Percentiles rank a stretch among this genome's conserved stretches.
These are phyloP conservation scores for Podospora sp. DNA, from an alignment of 495 filamentous ascomycete species.

Conservation along the genomic window DNA sequence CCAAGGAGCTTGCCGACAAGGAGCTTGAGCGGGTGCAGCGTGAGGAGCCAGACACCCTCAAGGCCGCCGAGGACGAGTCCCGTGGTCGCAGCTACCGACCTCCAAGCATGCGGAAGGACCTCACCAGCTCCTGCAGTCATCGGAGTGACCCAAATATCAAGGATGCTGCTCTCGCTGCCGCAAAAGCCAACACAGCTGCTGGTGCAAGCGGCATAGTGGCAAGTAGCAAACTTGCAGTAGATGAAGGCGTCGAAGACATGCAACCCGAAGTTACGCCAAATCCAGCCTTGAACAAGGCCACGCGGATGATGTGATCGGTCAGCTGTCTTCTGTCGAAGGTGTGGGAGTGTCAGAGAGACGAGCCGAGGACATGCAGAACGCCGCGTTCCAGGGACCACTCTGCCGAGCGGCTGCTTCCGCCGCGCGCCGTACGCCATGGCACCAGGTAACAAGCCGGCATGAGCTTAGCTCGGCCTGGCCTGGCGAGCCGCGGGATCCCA, in stretches of 20 bases:
- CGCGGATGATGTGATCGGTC: conserved; percentile 20
- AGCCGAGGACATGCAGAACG: conserved; percentile 1
- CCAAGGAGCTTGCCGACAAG: conserved; percentile 59
- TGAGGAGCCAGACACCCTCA: conserved; percentile 36
- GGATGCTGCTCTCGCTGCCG: conserved; percentile 17
- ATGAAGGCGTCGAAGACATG: conserved; percentile 46
- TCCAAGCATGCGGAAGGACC: conserved; percentile 37
- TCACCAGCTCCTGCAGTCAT: conserved; percentile 10
- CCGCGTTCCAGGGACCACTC: background rate
- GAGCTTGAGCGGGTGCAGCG: conserved; percentile 58
- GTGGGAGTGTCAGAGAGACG: background rate
- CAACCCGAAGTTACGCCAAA: conserved; percentile 28
- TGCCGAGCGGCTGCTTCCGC: background rate
- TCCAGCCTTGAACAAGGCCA: conserved; percentile 22
- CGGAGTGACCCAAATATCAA: conserved; percentile 14
- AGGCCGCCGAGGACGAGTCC: conserved; percentile 29
- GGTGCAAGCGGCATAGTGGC: background rate
- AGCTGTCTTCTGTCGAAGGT: background rate
- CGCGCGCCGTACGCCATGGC: background rate
- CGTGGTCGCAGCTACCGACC: conserved; percentile 34
- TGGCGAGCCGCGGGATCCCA: background rate
- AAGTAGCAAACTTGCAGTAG: conserved; percentile 28
- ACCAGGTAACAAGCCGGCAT: background rate
- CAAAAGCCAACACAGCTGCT: background rate
- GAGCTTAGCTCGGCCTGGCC: background rate